Evolutionary conservation across 2,329 filamentous ascomycete species (phyloP).

Genomic region (Colletotrichum coccodes): DNA sequence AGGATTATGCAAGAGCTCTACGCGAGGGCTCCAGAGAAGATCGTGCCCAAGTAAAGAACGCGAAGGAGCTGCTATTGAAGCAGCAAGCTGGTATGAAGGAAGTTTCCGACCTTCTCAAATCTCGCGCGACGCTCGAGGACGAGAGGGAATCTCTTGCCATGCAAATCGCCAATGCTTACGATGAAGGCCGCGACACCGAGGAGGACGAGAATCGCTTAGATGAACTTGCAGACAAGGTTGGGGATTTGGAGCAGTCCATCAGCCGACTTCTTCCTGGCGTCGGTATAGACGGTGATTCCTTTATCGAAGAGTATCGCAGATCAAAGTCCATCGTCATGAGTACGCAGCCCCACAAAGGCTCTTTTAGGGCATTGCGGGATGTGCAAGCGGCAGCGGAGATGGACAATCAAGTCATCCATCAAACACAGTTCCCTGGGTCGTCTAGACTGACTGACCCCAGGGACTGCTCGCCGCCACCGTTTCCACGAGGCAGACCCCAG

Average conservation of each 20-base stretch:
- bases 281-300: constrained; percentile 54
- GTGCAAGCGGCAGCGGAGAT: constrained; percentile 38
- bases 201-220: constrained; percentile 62
- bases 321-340: constrained; percentile 39
- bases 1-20: constrained; percentile 59
- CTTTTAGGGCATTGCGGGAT: not conserved
- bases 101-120: constrained; percentile 52
- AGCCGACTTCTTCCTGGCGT: constrained; percentile 53
- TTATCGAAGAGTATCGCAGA: constrained; percentile 44
- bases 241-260: constrained; percentile 51
- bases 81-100: constrained; percentile 56
- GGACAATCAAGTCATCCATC: constrained; percentile 60
- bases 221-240: constrained; percentile 55
- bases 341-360: constrained; percentile 38
- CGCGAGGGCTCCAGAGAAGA: constrained; percentile 57
- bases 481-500: constrained; percentile 31
- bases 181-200: constrained; percentile 60
- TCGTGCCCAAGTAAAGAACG: constrained; percentile 57
- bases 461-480: constrained; percentile 32
- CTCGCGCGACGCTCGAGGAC: constrained; percentile 52
- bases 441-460: constrained; percentile 26
- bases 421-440: constrained; percentile 56
- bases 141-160: constrained; percentile 58
- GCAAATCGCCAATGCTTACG: constrained; percentile 61
- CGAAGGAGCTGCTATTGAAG: constrained; percentile 58